Base-by-base conservation (phyloP, 768 basidiomycete species). In the Tylopilus felleus region DNA sequence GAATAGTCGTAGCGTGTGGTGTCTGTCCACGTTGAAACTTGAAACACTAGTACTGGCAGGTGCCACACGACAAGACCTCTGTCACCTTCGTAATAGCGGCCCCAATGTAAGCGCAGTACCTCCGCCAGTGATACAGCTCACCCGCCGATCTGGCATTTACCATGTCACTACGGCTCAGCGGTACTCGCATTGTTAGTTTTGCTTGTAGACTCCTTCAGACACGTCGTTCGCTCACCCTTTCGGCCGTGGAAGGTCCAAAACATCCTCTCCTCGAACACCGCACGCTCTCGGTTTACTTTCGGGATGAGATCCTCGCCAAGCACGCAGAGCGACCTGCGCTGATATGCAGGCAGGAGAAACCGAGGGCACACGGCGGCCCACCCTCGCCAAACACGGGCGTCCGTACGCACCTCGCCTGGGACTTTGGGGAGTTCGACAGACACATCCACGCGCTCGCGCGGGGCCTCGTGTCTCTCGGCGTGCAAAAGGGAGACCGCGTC, bases 401-500 rank as follows among this genome's bases (percentile, higher is more conserved):
- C n/a, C 60, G 56, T 16, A 70, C 73, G 2, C 79, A 83, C 63
- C 75, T 93, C 14, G 80, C 82, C 22, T 92, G 90, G 90, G 80
- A 82, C 56, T 93, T 83, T 65, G 72, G 65, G 3, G 88, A 90
- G 68, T 84, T 93, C 52, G 77, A 86, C 59, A 62, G 71, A 39
- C 83, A 88, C 59, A 81, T 88, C 39, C 71, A 76, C 40, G 84
- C 88, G 4, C 75, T 89, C 7, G 83, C 90, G 2, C 74, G 87
- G 45, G 91, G 90, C 0, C 73, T 93, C 19, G 54, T 90, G 14
- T 70, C 69, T 1, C 71, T 92, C 72, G 89, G 89, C 16, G 83
- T 93, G 5, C 71, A 74, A 65, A 86, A 80, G 64, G 90, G 91
- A 0, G 88, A 91, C 59, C 75, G 90, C 8, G 83, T 93, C 21